Evolutionary conservation across 2,329 filamentous ascomycete genomes (phyloP).

Genomic region (Colletotrichum eremochloae): DNA sequence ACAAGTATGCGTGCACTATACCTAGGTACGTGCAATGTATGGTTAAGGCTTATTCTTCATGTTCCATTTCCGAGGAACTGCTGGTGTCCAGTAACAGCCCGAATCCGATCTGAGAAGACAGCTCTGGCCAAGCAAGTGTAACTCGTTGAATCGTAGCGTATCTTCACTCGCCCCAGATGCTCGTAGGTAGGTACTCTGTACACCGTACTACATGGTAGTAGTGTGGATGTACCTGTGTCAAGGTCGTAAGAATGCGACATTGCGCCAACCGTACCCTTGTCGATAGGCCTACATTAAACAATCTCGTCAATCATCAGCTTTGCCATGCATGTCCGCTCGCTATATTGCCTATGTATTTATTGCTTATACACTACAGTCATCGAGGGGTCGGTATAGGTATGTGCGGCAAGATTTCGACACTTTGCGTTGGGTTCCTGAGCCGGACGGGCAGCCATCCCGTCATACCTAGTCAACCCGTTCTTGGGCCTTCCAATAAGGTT

Average conservation of each 20-base stretch:
- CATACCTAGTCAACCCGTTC: conserved; percentile 28
- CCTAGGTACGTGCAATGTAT: background rate
- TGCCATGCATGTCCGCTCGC: background rate
- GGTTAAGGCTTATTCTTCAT: conserved; percentile 9
- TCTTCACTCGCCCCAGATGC: conserved; percentile 7
- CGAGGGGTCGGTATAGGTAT: background rate
- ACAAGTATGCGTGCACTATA: background rate
- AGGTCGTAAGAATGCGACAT: background rate
- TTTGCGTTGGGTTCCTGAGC: conserved; percentile 7
- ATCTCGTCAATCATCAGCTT: background rate
- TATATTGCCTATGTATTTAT: background rate
- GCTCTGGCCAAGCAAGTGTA: conserved; percentile 13
- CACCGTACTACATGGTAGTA: background rate
- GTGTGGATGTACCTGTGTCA: background rate
- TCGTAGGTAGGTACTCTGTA: too few relatives aligned
- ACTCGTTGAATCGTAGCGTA: background rate
- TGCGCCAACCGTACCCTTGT: conserved; percentile 1
- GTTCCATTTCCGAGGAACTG: conserved; percentile 10
- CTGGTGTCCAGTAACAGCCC: background rate
- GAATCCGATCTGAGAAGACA: background rate
- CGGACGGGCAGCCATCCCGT: conserved; percentile 3
- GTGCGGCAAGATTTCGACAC: conserved; percentile 9
- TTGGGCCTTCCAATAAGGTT: conserved; percentile 27
- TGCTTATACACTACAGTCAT: background rate
- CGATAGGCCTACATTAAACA: conserved; percentile 1